Evolutionary conservation across 192 early-diverging fungal species (phyloP).

Genomic region (Phycomyces blakesleeanus): DNA sequence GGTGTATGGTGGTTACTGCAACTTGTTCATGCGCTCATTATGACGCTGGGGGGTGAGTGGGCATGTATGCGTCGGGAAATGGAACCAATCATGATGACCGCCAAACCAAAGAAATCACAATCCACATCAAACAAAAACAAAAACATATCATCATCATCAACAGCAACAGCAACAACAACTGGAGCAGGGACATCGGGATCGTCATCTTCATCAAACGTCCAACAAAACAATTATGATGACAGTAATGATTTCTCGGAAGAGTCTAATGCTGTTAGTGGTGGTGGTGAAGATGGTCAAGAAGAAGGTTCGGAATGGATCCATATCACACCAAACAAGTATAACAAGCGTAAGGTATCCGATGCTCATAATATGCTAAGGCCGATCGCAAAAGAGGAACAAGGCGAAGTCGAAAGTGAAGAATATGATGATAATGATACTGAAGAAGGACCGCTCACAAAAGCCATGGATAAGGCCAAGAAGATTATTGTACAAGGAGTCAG

Average conservation of each 20-base stretch:
- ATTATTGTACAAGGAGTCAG: neutral
- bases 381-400: no score
- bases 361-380: neutral
- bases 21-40: conserved; percentile 45
- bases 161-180: neutral
- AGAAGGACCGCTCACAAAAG: conserved; percentile 11
- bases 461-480: conserved; percentile 15
- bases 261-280: no score
- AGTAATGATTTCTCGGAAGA: conserved; percentile 11
- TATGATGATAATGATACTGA: no score
- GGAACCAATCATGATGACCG: conserved; percentile 61
- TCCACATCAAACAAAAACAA: no score
- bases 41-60: conserved; percentile 76
- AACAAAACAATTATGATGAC: neutral
- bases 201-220: neutral
- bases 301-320: neutral
- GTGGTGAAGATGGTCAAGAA: conserved; percentile 3
- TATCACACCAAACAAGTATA: conserved; percentile 1
- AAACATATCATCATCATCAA: neutral
- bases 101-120: neutral
- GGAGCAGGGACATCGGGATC: no score
- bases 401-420: no score
- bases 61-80: conserved; percentile 79
- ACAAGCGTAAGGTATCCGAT: conserved; percentile 21
- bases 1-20: conserved; percentile 69